Conservation (phyloP, 2,329 filamentous ascomycete species). For the Emmonsiellopsis sp. region DNA sequence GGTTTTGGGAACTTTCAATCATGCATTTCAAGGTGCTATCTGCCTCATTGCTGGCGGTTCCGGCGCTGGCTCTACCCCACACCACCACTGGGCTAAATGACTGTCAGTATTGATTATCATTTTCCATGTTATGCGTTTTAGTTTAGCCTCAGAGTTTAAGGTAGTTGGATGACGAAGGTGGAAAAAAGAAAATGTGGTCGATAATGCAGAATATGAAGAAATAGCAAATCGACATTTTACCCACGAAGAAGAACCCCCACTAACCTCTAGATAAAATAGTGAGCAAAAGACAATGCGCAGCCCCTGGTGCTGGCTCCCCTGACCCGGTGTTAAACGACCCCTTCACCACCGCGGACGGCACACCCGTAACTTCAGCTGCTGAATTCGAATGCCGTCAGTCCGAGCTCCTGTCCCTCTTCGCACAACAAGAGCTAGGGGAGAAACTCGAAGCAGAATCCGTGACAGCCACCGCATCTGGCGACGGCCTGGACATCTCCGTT, state of each 20-base stretch:
- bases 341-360: constrained; percentile 37
- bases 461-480: constrained; percentile 32
- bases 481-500: constrained; percentile 36
- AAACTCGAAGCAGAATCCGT: constrained; percentile 38
- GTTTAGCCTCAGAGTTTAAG: too few relatives aligned
- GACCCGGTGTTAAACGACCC: constrained; percentile 29
- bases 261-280: not conserved
- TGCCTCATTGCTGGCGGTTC: not conserved
- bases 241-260: not conserved
- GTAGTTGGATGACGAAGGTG: too few relatives aligned
- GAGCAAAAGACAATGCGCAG: not conserved
- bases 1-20: not conserved
- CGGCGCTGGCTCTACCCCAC: not conserved
- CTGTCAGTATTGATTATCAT: too few relatives aligned
- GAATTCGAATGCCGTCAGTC: constrained; percentile 41
- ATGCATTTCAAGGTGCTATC: not conserved
- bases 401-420: constrained; percentile 41
- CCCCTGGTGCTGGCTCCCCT: too few relatives aligned
- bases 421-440: constrained; percentile 44
- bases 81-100: not conserved
- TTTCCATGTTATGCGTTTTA: too few relatives aligned
- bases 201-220: too few relatives aligned
- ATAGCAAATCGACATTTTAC: not conserved
- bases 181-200: too few relatives aligned
- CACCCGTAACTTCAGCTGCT: constrained; percentile 35